Conservation (phyloP, 257 asterid species). For the Solanum sejunctum region DNA sequence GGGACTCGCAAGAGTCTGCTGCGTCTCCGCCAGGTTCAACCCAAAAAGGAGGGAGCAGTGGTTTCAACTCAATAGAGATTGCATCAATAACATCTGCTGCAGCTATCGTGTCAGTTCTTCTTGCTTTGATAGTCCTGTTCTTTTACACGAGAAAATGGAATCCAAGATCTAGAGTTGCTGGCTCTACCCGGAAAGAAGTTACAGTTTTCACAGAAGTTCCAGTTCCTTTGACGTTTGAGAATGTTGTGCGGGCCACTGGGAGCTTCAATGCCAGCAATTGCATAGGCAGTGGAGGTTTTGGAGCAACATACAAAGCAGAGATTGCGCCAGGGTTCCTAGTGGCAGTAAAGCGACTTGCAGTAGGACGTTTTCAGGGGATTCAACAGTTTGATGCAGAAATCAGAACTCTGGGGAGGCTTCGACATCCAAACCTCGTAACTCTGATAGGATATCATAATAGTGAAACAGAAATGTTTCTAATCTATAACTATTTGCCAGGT, state of each 20-base stretch:
- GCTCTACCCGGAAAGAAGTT: conserved; percentile 69
- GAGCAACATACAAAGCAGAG: conserved; percentile 93
- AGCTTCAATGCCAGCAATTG: conserved; percentile 80
- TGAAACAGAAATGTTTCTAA: conserved; percentile 81
- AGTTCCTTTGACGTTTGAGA: conserved; percentile 64
- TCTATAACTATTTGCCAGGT: conserved; percentile 67
- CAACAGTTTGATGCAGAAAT: conserved; percentile 86
- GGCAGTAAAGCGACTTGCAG: conserved; percentile 72
- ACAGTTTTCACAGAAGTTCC: conserved; percentile 64
- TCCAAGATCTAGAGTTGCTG: conserved; percentile 81
- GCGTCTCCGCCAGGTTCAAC: conserved; percentile 26
- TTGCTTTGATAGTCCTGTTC: conserved; percentile 59
- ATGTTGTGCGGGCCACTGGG: conserved; percentile 70
- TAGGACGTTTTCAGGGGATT: conserved; percentile 67
- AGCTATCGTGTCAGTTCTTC: conserved; percentile 63
- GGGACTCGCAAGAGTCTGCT: conserved; percentile 21
- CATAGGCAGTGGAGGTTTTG: conserved; percentile 94
- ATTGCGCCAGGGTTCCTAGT: conserved; percentile 72
- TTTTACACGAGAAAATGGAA: conserved; percentile 67
- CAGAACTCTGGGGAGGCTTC: conserved; percentile 67
- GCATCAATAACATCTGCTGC: conserved; percentile 82
- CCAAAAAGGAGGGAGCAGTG: conserved; percentile 10
- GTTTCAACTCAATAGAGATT: conserved; percentile 64
- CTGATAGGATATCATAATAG: conserved; percentile 85
- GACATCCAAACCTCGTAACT: conserved; percentile 79